Evolutionary conservation across 768 basidiomycete species (phyloP), one percentile per base, ranked within the genome.

Genomic region (Calocera cornea): DNA sequence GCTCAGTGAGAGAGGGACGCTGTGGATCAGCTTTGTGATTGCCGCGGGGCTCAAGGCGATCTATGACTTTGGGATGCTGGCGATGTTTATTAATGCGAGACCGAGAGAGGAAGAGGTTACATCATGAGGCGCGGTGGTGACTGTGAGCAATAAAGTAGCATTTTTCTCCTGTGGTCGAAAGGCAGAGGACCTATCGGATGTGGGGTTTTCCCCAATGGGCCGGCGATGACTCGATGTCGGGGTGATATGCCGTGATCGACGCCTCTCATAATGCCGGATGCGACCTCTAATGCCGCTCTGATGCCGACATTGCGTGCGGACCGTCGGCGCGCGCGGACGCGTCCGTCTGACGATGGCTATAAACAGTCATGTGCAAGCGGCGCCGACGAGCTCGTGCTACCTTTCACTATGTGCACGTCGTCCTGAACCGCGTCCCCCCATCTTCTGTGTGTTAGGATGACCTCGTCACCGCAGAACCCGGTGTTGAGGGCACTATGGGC

Each of bases 51-150:
- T 71, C 34, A 67, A 71, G 38, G 24, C 71, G 27, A 64, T 68
- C 1, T 73, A 73, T 67, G 73, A 73, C 50, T 71, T 69, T 64
- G 72, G 71, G 1, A 38, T 73, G n/a, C 71, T 72, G 72, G 72
- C 71, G 22, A 65, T 72, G 38, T 72, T 72, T 34, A 65, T 70
- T 1, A 66, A 68, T 34, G 54, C 27, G 10, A 10, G 31, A 33
- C 54, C 54, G 24, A 60, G 54, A 33, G 54, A 60, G 2, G 54
- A 33, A 22, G 31, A 16, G 7, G 54, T 60, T 5, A 17, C 44
- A 27, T 47, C 44, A 17, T 19, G 44, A 47, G 19, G 11, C 10
- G 19, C 19, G 40, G 19, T 41, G 40, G 19, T 41, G 19, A 19
- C 10, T 19, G 19, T 41, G 40, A 41, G 40, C 40, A 41, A 19